Evolutionary conservation across 768 basidiomycete genomes (phyloP).

Genomic region (Macrocybe gigantea): DNA sequence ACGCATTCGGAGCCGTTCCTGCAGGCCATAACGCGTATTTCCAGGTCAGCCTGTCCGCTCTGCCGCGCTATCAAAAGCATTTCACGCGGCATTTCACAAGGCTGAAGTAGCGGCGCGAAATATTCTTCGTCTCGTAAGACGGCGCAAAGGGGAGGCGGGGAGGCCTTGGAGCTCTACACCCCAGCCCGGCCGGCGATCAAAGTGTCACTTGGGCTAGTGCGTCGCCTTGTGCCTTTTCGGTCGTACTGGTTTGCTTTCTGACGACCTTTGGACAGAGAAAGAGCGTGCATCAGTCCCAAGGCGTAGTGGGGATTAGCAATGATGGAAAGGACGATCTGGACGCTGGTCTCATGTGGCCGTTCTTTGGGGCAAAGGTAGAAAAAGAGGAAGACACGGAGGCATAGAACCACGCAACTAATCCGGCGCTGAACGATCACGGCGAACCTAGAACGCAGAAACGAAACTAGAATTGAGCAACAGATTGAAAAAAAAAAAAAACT

Average conservation of each 20-base stretch:
- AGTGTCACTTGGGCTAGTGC: conserved; percentile 53
- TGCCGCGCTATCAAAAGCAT: neutral
- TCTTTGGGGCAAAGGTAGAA: conserved; percentile 34
- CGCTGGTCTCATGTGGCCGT: conserved; percentile 41
- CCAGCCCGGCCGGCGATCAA: conserved; percentile 52
- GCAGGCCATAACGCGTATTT: conserved; percentile 54
- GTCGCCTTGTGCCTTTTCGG: conserved; percentile 12
- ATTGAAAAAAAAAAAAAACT: too few relatives aligned
- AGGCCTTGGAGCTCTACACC: conserved; percentile 36
- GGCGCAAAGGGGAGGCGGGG: conserved; percentile 6
- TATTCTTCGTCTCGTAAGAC: conserved; percentile 38
- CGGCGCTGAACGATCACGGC: too few relatives aligned
- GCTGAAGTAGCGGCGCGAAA: conserved; percentile 51
- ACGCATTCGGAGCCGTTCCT: conserved; percentile 57
- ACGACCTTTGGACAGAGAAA: conserved; percentile 25
- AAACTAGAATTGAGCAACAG: too few relatives aligned
- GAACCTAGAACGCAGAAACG: too few relatives aligned
- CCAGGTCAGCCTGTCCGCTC: conserved; percentile 25
- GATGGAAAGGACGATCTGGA: conserved; percentile 43
- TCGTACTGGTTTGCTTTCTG: neutral
- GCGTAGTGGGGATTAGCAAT: conserved; percentile 35
- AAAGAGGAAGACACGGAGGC: conserved; percentile 14
- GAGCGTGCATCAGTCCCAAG: conserved; percentile 40
- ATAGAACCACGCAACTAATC: too few relatives aligned
- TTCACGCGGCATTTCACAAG: conserved; percentile 12